Percentiles rank a stretch among this genome's conserved stretches.
These are phyloP conservation scores for Cordyceps pruinosa DNA, from an alignment of 2,329 filamentous ascomycete species.

Conservation along the genomic window DNA sequence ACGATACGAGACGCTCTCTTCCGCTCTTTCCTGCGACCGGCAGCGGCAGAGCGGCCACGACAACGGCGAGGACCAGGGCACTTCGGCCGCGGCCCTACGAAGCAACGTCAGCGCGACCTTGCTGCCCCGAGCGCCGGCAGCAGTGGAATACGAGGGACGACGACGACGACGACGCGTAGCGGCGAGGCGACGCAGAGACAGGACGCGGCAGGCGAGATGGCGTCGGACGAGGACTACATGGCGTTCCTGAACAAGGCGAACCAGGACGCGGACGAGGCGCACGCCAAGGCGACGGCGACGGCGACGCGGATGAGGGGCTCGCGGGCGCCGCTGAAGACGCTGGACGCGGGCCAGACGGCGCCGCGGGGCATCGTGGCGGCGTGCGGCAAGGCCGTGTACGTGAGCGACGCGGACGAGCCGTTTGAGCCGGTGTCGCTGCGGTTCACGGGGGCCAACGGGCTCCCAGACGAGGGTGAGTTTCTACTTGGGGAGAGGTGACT, in stretches of 20 bases:
- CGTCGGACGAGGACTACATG: constrained; percentile 75
- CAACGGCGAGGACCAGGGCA: background rate
- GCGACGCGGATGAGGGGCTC: constrained; percentile 17
- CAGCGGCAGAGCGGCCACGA: background rate
- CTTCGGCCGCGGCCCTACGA: background rate
- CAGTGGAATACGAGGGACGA: constrained; percentile 1
- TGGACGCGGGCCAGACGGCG: constrained; percentile 48
- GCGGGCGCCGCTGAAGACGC: constrained; percentile 40
- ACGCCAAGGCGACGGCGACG: constrained; percentile 24
- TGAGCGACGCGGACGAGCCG: constrained; percentile 78
- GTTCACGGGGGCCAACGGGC: constrained; percentile 44
- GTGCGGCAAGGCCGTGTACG: constrained; percentile 55
- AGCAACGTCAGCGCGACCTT: constrained; percentile 4
- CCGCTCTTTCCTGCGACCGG: background rate
- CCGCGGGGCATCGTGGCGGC: constrained; percentile 50
- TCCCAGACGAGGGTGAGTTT: constrained; percentile 56
- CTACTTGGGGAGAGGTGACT: background rate
- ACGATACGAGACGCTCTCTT: background rate
- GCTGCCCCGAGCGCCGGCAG: background rate
- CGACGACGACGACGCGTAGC: background rate
- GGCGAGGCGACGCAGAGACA: background rate
- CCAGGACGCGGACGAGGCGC: constrained; percentile 61
- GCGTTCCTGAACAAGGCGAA: constrained; percentile 85
- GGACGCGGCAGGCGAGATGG: constrained; percentile 42
- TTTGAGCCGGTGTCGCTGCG: constrained; percentile 70